Conservation (phyloP, 2,329 filamentous ascomycete genomes). For the Fusarium tuaranense region DNA sequence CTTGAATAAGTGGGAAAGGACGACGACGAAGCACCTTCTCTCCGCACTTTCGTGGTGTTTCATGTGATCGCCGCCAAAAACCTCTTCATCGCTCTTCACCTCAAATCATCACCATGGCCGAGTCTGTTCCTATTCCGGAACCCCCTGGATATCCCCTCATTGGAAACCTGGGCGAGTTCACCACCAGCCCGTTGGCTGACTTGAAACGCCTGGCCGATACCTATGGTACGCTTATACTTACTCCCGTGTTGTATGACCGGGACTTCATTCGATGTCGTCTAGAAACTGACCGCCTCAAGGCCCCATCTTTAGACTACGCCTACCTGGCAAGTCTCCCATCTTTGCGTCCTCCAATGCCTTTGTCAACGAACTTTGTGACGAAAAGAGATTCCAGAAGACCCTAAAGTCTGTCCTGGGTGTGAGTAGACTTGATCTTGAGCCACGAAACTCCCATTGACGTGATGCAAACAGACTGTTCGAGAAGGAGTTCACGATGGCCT, state of each 20-base stretch:
- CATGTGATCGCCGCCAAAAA: background rate
- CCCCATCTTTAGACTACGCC: slow-evolving; percentile 37
- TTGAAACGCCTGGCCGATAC: slow-evolving; percentile 69
- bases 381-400: slow-evolving; percentile 73
- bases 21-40: background rate
- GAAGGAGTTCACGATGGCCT: slow-evolving; percentile 73
- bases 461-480: slow-evolving; percentile 60
- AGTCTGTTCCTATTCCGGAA: slow-evolving; percentile 66
- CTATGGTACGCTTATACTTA: slow-evolving; percentile 66
- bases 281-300: slow-evolving; percentile 17
- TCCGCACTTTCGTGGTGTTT: background rate
- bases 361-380: slow-evolving; percentile 73
- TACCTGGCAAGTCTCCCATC: slow-evolving; percentile 44
- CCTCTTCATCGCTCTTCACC: background rate
- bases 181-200: slow-evolving; percentile 67
- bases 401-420: slow-evolving; percentile 61
- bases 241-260: background rate
- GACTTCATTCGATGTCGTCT: too few relatives aligned
- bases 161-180: slow-evolving; percentile 74
- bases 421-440: slow-evolving; percentile 20
- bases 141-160: slow-evolving; percentile 73
- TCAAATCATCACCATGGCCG: slow-evolving; percentile 45
- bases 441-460: slow-evolving; percentile 1
- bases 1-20: background rate
- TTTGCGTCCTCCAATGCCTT: slow-evolving; percentile 66